These are phyloP conservation scores for Acanthamoeba triangularis DNA, from an alignment of 208 protist species.

Conservation along the genomic window DNA sequence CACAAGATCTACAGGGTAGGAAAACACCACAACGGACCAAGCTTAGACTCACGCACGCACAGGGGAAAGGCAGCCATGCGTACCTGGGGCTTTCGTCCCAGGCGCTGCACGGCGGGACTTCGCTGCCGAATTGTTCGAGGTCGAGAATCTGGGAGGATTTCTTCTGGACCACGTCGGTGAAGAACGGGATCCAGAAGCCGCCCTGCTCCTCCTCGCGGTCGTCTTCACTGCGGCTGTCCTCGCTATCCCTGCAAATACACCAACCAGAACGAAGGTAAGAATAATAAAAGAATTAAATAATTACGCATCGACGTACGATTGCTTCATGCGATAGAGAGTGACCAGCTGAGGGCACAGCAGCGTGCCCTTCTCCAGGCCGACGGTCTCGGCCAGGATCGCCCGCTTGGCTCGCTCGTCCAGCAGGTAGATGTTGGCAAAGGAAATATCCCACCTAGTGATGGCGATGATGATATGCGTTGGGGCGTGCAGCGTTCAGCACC, in stretches of 20 bases:
- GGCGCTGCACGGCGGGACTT: slow-evolving; percentile 28
- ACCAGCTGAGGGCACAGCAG: slow-evolving; percentile 44
- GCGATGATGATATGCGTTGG: too few species aligned
- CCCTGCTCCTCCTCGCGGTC: slow-evolving; percentile 46
- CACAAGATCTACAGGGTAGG: slow-evolving; percentile 9
- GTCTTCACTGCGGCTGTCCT: slow-evolving; percentile 56
- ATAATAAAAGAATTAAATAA: too few species aligned
- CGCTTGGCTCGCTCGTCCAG: slow-evolving; percentile 6
- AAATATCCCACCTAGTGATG: slow-evolving; percentile 54
- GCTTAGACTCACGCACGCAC: neutral
- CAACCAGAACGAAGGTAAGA: neutral
- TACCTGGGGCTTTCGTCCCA: slow-evolving; percentile 67
- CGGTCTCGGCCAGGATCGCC: slow-evolving; percentile 30
- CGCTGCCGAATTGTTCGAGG: neutral
- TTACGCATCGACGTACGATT: slow-evolving; percentile 28
- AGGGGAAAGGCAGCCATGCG: neutral
- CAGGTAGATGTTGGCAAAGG: slow-evolving; percentile 67
- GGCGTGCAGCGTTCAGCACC: neutral
- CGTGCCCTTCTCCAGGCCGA: slow-evolving; percentile 51
- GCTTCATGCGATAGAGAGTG: neutral
- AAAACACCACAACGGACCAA: too few species aligned
- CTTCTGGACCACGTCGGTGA: slow-evolving; percentile 55
- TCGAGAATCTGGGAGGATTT: slow-evolving; percentile 35
- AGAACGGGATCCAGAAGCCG: slow-evolving; percentile 60
- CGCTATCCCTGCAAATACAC: slow-evolving; percentile 12